Evolutionary conservation across 129 eudicot species (phyloP), one percentile per base, ranked within the genome.

Genomic region (Tanacetum coccineum): DNA sequence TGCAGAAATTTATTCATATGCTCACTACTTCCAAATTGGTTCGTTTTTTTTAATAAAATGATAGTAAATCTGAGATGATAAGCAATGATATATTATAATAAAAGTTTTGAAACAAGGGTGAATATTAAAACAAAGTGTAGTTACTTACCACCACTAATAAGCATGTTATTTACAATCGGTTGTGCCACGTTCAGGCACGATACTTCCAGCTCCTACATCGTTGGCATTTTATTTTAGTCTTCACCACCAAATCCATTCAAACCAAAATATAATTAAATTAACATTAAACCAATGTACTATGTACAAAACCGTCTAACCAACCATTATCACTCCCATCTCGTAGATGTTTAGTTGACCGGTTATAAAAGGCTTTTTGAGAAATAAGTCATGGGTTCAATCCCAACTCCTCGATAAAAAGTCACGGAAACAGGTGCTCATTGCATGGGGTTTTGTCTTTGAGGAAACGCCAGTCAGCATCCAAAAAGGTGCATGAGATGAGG

Each of bases 121-220:
- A 70, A 63, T 62, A 32, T 72, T 50, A 45, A 52, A n/a, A n/a
- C n/a, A n/a, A 19, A 52, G 17, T 21, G 55, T 15, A 45, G n/a
- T 61, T 75, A 76, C 64, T 71, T 65, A 65, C 81, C 67, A 66
- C 78, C 79, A 75, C 79, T 67, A 64, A 10, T 42, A 59, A 60
- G 50, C 78, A 78, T 78, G 79, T 75, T 75, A 59, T 9, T 67
- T 18, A 60, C 74, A 68, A 61, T 75, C 12, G 63, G 69, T 45
- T 71, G n/a, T 59, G 59, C 89, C 95, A 89, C 89, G 96, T 89
- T 85, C 70, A 63, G 30, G 85, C 97, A 90, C 97, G 97, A 90
- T 55, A 81, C 36, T 44, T 84, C 78, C 95, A 90, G 91, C 95
- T 90, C 82, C 61, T 74, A 25, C 70, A 67, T 74, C 72, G 80